Base-by-base conservation (phyloP, 2,329 filamentous ascomycete genomes). In the Fusarium avenaceum region DNA sequence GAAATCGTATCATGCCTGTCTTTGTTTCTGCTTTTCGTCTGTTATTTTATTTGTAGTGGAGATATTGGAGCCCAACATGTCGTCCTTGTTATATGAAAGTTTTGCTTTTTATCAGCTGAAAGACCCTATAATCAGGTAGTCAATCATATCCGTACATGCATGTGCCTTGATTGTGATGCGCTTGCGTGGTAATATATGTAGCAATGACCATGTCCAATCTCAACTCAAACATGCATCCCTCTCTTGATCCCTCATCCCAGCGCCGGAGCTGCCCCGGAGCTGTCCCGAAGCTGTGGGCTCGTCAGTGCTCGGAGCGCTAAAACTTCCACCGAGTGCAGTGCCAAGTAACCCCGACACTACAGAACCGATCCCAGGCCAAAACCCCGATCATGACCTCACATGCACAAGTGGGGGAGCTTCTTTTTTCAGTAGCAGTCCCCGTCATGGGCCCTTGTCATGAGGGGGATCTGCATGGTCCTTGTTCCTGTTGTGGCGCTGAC, bases 391-490 rank as follows among this genome's bases (percentile, higher is more conserved):
- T 68, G 51, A 53, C 45, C 30, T 67, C 49, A 47, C n/a, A n/a
- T 40, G 24, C 46, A 38, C 11, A 40, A 39, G 59, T 52, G 67
- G 51, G 44, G 65, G 26, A 17, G 50, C 26, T 52, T 24, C 44
- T 51, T 60, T 54, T 49, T 65, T 26, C 26, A 63, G 64, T 26
- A 55, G 38, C 50, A 24, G 52, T 20, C 57, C 45, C 35, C 54
- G 57, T 65, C 67, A 70, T 70, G 67, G 67, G 63, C 43, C 63
- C 51, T 45, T 69, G 53, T 55, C 64, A 64, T 69, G 67, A 69
- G 66, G 65, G 65, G 65, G 61, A 65, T 65, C 65, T 68, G 28
- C 63, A 19, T 14, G 40, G 22, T 38, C 43, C 47, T 52, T 63
- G 65, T 69, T 44, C 65, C 65, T 68, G 48, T 30, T 60, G 58